Percentiles rank a stretch among this genome's conserved stretches.
Evolutionary conservation across 176 grass and related monocot species (phyloP).

Genomic region (Hsuehochloa calcarea): DNA sequence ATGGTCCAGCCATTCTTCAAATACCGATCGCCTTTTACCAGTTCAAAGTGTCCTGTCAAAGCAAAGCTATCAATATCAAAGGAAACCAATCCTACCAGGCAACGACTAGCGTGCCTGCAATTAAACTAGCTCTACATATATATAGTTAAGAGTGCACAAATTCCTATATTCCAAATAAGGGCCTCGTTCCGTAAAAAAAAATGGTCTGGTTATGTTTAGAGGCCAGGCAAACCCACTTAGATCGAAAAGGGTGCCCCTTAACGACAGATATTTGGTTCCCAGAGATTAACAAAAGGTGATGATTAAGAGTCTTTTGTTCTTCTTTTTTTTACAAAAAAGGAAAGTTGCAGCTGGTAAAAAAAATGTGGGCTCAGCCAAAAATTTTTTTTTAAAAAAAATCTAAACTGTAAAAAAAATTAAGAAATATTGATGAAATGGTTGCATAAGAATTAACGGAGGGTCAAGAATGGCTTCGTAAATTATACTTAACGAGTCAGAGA

Average conservation of each 20-base stretch:
- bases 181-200: too few species aligned
- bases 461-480: slow-evolving; percentile 31
- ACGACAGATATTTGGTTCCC: not conserved
- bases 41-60: slow-evolving; percentile 32
- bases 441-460: not conserved
- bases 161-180: not conserved
- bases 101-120: not conserved
- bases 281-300: not conserved
- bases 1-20: not conserved
- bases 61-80: not conserved
- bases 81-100: not conserved
- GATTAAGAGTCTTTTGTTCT: not conserved
- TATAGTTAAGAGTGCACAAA: too few species aligned
- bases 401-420: too few species aligned
- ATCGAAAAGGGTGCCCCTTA: not conserved
- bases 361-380: not conserved
- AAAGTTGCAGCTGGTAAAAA: not conserved
- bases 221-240: not conserved
- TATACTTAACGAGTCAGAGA: not conserved
- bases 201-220: not conserved
- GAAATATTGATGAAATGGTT: not conserved
- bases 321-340: not conserved
- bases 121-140: too few species aligned
- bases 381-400: not conserved
- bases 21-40: not conserved